Base-by-base conservation (phyloP, 192 early-diverging fungal genomes). In the Gonapodya sp. region DNA sequence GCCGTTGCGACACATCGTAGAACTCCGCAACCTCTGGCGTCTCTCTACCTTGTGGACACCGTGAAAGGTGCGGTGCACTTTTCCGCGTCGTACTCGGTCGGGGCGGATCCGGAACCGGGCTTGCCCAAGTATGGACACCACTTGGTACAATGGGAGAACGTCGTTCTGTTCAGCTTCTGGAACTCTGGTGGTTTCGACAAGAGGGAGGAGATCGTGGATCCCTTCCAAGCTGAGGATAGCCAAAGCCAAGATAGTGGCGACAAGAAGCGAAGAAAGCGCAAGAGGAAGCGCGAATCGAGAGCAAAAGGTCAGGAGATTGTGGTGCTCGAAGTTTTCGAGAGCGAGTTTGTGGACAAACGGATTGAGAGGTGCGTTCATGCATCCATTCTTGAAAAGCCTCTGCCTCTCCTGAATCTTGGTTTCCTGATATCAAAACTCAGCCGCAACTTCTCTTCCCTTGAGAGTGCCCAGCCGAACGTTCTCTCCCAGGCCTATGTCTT, bases 141-240 rank as follows among this genome's bases (percentile, higher is more conserved):
- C 83, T 85, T 93, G 0, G 82, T 89, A 34, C 94, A 95, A 85
- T 86, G 85, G 34, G 98, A 99, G 84, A 97, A 98, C 87, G 92
- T 92, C 85, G 87, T 96, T 33, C 88, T 98, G 32, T 94, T 95
- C 82, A 90, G 93, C 35, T 96, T 93, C 86, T 99, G 95, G 94
- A 95, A 93, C 79, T 91, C 94, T 78, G 93, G 92, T 0, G 83
- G 82, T 35, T 73, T 2, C 18, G 79, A 74, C 36, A 82, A 85
- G 36, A 64, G 35, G 8, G 79, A 84, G 18, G 80, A 83, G 1
- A 24, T 33, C 1, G 46, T 64, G 46, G 46, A 64, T 16, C 46
- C 46, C 46, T 24, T 24, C 24, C 46, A 8, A 64, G 24, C 24
- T 64, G 46, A 64, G 24, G n/a, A n/a, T n/a, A n/a, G n/a, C n/a